These are phyloP conservation scores for Umbelopsis sp. DNA, from an alignment of 192 early-diverging fungal species.

Conservation along the genomic window DNA sequence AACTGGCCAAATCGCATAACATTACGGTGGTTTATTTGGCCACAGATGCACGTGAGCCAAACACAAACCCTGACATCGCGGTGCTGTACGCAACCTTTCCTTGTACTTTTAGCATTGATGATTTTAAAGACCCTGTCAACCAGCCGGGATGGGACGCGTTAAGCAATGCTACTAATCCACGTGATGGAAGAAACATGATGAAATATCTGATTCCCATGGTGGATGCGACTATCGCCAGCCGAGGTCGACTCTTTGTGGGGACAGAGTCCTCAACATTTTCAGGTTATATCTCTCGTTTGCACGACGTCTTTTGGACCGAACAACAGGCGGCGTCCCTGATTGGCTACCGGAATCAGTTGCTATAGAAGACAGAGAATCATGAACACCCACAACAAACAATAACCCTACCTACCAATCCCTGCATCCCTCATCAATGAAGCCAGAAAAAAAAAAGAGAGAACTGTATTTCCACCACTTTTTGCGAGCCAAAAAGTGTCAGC, in stretches of 20 bases:
- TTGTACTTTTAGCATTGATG: constrained; percentile 51
- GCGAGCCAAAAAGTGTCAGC: no score
- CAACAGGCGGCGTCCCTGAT: neutral
- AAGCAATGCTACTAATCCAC: constrained; percentile 18
- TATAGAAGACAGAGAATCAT: no score
- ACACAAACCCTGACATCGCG: constrained; percentile 41
- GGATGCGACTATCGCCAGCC: constrained; percentile 37
- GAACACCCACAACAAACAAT: no score
- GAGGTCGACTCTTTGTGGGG: constrained; percentile 34
- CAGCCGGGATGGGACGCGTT: constrained; percentile 29
- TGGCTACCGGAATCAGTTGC: neutral
- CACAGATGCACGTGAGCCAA: constrained; percentile 48
- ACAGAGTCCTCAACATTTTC: constrained; percentile 37
- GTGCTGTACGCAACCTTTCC: constrained; percentile 42
- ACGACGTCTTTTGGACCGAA: constrained; percentile 35
- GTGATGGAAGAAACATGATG: constrained; percentile 26
- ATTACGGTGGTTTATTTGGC: constrained; percentile 51
- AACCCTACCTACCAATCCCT: no score
- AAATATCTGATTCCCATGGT: constrained; percentile 36
- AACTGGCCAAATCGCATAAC: constrained; percentile 10
- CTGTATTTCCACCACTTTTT: no score
- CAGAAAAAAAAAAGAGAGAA: no score
- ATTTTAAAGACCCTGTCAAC: constrained; percentile 30
- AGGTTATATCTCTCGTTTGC: constrained; percentile 34
- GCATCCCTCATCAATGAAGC: no score